These are phyloP conservation scores for Phytophthora cajani DNA, from an alignment of 352 stramenopile genomes.

Conservation along the genomic window DNA sequence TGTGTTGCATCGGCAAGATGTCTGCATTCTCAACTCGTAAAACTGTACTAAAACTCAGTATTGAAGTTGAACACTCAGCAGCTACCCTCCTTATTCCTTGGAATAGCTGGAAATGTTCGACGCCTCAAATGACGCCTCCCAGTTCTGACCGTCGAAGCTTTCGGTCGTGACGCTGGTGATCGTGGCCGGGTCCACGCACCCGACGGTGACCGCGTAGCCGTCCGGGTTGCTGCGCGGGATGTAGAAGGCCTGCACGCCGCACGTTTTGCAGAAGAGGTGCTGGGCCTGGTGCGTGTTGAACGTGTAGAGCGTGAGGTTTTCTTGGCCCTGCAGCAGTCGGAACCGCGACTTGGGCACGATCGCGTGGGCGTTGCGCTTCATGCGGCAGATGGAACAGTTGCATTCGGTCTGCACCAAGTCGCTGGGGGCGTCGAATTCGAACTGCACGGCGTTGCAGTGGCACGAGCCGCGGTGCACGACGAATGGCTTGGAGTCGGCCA, in stretches of 20 bases:
- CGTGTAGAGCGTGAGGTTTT: conserved; percentile 75
- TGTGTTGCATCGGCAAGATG: too few relatives aligned
- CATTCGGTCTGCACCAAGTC: conserved; percentile 73
- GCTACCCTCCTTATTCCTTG: conserved; percentile 8
- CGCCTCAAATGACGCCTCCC: conserved; percentile 45
- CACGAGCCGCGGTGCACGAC: conserved; percentile 42
- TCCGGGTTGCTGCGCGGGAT: conserved; percentile 84
- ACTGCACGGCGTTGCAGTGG: conserved; percentile 76
- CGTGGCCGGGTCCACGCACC: conserved; percentile 64
- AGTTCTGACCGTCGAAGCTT: conserved; percentile 81
- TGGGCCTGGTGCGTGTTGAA: conserved; percentile 84
- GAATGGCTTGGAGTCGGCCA: background rate
- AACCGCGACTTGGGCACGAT: conserved; percentile 71
- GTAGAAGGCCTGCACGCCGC: conserved; percentile 85
- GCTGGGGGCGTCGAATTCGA: conserved; percentile 67
- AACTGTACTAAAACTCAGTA: background rate
- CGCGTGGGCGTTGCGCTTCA: conserved; percentile 82
- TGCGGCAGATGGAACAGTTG: conserved; percentile 87
- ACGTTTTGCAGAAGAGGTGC: conserved; percentile 84
- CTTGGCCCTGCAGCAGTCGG: conserved; percentile 48
- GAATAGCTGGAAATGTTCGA: conserved; percentile 23
- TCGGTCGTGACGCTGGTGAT: conserved; percentile 62
- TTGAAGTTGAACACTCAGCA: background rate
- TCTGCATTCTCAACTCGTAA: background rate
- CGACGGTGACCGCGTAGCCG: conserved; percentile 74